Percentiles rank a stretch among this genome's conserved stretches.
Conservation (phyloP, 805 yeast genomes). For the Candida easanensis region DNA sequence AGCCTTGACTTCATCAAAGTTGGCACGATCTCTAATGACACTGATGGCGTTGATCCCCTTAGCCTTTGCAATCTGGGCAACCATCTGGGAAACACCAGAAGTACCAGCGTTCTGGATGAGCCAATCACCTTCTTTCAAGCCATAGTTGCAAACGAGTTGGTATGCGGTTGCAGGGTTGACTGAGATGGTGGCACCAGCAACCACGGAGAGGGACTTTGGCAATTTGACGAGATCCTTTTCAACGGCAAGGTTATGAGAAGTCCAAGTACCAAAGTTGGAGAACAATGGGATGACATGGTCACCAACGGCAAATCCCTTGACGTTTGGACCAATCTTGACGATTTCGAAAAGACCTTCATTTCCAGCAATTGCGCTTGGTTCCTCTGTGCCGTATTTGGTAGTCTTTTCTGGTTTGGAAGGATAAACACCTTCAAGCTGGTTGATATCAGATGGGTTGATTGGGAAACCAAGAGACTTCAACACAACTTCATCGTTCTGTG, state of each 20-base stretch:
- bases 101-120: slow-evolving; percentile 95
- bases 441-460: slow-evolving; percentile 85
- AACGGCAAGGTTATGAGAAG: slow-evolving; percentile 63
- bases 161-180: slow-evolving; percentile 95
- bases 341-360: slow-evolving; percentile 92
- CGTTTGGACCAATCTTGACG: slow-evolving; percentile 62
- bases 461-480: slow-evolving; percentile 76
- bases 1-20: slow-evolving; percentile 58
- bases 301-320: slow-evolving; percentile 50
- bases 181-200: slow-evolving; percentile 81
- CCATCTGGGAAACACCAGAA: slow-evolving; percentile 91
- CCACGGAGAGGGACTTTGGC: slow-evolving; percentile 43
- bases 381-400: slow-evolving; percentile 51
- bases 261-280: slow-evolving; percentile 92
- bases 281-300: slow-evolving; percentile 85
- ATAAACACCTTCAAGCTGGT: slow-evolving; percentile 82
- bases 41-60: slow-evolving; percentile 81
- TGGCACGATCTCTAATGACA: slow-evolving; percentile 82
- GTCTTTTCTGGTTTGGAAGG: slow-evolving; percentile 67
- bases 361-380: slow-evolving; percentile 83
- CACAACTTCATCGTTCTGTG: slow-evolving; percentile 48
- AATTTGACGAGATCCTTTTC: slow-evolving; percentile 55
- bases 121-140: slow-evolving; percentile 60
- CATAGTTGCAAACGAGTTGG: slow-evolving; percentile 74
- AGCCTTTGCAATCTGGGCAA: slow-evolving; percentile 78